Conservation (phyloP, 257 asterid species). For the Solanum chiquidenum region DNA sequence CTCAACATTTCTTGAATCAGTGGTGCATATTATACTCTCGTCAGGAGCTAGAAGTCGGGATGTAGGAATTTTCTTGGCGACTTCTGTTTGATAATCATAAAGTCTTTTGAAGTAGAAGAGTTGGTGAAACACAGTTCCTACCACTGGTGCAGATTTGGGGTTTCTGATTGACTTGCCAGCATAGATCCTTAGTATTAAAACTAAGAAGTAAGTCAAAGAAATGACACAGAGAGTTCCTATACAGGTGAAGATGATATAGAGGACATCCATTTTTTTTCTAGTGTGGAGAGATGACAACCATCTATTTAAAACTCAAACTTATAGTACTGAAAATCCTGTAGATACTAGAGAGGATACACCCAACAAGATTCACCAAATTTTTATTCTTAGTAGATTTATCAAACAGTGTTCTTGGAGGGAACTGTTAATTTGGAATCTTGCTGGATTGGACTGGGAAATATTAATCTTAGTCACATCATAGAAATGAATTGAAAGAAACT, state of each 20-base stretch:
- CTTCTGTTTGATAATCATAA: slow-evolving; percentile 34
- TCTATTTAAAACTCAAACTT: background rate
- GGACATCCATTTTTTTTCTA: background rate
- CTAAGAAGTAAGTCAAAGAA: slow-evolving; percentile 6
- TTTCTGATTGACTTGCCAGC: slow-evolving; percentile 37
- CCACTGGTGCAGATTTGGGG: slow-evolving; percentile 43
- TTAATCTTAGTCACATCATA: background rate
- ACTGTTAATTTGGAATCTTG: background rate
- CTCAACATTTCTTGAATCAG: slow-evolving; percentile 43
- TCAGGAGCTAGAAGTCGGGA: slow-evolving; percentile 36
- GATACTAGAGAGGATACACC: background rate
- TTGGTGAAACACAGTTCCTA: slow-evolving; percentile 57
- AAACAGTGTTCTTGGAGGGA: background rate
- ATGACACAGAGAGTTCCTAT: slow-evolving; percentile 2
- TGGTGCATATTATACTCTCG: slow-evolving; percentile 49
- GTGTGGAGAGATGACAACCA: background rate
- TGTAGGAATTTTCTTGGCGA: slow-evolving; percentile 28
- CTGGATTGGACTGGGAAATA: background rate
- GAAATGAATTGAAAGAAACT: background rate
- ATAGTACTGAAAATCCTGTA: background rate
- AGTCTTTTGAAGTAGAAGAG: slow-evolving; percentile 43
- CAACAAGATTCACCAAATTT: background rate
- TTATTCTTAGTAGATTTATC: background rate
- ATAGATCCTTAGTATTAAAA: slow-evolving; percentile 23
- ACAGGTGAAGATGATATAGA: slow-evolving; percentile 8